A percentile compares a stretch with the other conserved stretches of the same genome.
Evolutionary conservation across 1,139 yeast genomes (phyloP).

Genomic region (Pichia norvegensis): DNA sequence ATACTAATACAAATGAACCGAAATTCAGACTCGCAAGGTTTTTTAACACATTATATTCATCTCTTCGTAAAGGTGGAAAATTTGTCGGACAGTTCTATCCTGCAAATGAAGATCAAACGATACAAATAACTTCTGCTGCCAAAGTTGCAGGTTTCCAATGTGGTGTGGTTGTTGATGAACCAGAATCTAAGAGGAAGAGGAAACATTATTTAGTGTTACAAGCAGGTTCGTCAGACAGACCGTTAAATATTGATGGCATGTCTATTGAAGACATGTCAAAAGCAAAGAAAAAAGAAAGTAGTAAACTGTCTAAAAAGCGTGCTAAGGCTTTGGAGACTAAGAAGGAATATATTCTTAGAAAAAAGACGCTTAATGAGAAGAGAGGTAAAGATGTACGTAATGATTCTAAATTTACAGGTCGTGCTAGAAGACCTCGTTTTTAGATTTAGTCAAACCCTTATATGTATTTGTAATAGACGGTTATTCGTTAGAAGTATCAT

Average conservation of each 20-base stretch:
- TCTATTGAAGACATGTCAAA: conserved; percentile 50
- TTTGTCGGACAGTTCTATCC: conserved; percentile 98
- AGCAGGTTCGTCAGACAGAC: conserved; percentile 71
- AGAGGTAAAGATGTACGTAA: conserved; percentile 85
- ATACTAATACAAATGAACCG: conserved; percentile 77
- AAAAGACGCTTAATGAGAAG: conserved; percentile 88
- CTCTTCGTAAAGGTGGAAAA: conserved; percentile 88
- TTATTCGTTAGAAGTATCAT: not conserved
- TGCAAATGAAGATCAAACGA: conserved; percentile 75
- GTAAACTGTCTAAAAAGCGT: conserved; percentile 41
- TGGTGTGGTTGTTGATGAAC: conserved; percentile 88
- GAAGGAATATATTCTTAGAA: conserved; percentile 77
- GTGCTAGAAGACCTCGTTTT: conserved; percentile 84
- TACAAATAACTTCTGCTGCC: conserved; percentile 72
- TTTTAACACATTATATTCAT: conserved; percentile 81
- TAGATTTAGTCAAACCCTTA: conserved; percentile 22
- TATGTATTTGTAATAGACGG: not conserved
- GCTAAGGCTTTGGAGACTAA: conserved; percentile 60
- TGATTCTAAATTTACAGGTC: conserved; percentile 88
- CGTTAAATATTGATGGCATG: conserved; percentile 69
- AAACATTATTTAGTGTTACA: conserved; percentile 85
- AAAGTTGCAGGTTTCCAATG: conserved; percentile 95
- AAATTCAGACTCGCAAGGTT: conserved; percentile 70
- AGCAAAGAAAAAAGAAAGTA: conserved; percentile 33
- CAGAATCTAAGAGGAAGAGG: conserved; percentile 84